Evolutionary conservation across 2,329 filamentous ascomycete species (phyloP).

Genomic region (Fusarium bulbicola): DNA sequence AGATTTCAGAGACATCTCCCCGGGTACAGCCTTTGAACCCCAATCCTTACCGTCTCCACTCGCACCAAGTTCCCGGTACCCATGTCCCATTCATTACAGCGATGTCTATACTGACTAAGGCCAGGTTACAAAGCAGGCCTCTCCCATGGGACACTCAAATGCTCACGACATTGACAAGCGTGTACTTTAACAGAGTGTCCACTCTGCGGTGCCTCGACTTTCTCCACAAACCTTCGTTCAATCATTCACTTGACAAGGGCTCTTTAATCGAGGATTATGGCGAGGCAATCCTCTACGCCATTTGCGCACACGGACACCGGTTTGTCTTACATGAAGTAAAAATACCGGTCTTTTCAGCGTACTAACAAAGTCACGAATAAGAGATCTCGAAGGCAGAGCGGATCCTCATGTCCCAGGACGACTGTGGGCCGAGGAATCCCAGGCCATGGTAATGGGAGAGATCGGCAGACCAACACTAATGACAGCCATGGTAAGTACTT

Average conservation of each 20-base stretch:
- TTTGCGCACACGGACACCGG: neutral
- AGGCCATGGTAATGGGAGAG: neutral
- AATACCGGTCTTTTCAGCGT: too few relatives aligned
- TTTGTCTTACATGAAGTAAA: neutral
- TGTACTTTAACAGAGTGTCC: neutral
- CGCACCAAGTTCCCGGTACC: neutral
- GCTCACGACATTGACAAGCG: neutral
- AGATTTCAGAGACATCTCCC: neutral
- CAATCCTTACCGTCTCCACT: neutral
- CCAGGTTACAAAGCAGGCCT: neutral
- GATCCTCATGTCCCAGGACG: neutral
- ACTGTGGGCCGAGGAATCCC: neutral
- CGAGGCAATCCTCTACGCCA: neutral
- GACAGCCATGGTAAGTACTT: neutral
- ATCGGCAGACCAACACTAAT: neutral
- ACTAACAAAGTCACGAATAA: neutral
- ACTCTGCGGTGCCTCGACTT: neutral
- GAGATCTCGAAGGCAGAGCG: neutral
- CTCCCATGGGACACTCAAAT: neutral
- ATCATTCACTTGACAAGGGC: neutral
- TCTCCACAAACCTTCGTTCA: neutral
- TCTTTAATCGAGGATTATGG: neutral
- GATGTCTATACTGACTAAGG: neutral
- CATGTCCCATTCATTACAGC: neutral
- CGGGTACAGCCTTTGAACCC: neutral